Evolutionary conservation across 2,329 filamentous ascomycete genomes (phyloP).

Genomic region (Penicillium sp.): DNA sequence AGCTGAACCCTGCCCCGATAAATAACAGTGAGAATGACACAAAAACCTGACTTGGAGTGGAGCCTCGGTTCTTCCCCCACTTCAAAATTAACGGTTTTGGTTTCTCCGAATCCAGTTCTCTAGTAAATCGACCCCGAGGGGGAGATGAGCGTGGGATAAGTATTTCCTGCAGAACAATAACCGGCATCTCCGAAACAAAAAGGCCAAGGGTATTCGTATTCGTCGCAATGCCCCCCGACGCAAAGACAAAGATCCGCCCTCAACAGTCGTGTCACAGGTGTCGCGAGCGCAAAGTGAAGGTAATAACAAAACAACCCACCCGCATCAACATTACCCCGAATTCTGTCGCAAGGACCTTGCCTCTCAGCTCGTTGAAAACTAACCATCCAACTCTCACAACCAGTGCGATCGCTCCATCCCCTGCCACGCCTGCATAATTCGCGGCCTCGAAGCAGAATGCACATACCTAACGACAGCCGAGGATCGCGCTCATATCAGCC

Average conservation of each 20-base stretch:
- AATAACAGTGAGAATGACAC: too few species aligned
- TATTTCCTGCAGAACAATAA: too few species aligned
- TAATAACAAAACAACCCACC: background rate
- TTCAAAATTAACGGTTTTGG: background rate
- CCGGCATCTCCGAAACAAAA: too few species aligned
- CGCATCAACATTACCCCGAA: background rate
- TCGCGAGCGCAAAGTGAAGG: slow-evolving; percentile 32
- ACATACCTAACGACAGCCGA: slow-evolving; percentile 41
- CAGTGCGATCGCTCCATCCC: slow-evolving; percentile 31
- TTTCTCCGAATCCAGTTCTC: background rate
- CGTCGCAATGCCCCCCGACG: slow-evolving; percentile 6
- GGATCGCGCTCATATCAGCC: slow-evolving; percentile 62
- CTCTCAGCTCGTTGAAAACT: background rate
- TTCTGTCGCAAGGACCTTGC: background rate
- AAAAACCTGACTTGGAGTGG: background rate
- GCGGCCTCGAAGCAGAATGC: slow-evolving; percentile 29
- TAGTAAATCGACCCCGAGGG: too few species aligned
- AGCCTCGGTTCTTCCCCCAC: background rate
- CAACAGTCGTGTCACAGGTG: slow-evolving; percentile 31
- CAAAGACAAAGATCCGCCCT: slow-evolving; percentile 25
- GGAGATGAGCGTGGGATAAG: too few species aligned
- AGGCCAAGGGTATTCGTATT: too few species aligned
- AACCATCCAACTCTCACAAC: background rate
- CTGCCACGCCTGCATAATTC: slow-evolving; percentile 27
- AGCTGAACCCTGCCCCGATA: slow-evolving; percentile 7